Conservation (phyloP, 495 filamentous ascomycete species). For the Saxispiralis lemnorum region DNA sequence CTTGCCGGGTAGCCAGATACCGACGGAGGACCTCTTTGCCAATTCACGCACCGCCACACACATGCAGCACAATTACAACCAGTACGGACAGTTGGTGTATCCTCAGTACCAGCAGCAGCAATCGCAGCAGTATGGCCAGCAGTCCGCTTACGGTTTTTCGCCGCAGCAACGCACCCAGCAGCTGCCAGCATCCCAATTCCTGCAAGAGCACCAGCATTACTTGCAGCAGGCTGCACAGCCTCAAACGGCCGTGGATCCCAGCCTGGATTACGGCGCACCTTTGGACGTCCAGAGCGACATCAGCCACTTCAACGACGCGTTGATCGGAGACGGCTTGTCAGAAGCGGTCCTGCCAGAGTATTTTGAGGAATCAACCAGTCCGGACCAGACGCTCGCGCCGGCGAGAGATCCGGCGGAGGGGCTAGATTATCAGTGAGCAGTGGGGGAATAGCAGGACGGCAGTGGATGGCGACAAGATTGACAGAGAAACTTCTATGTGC, state of each 20-base stretch:
- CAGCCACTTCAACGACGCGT: slow-evolving; percentile 10
- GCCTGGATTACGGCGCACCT: slow-evolving; percentile 3
- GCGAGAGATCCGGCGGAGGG: slow-evolving; percentile 6
- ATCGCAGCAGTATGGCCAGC: background rate
- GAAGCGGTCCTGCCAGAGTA: slow-evolving; percentile 1
- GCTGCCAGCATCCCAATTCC: background rate
- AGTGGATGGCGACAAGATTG: too few species aligned
- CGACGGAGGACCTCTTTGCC: slow-evolving; percentile 9
- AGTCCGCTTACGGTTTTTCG: background rate
- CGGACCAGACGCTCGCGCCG: background rate
- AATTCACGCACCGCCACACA: slow-evolving; percentile 7
- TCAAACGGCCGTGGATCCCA: slow-evolving; percentile 12
- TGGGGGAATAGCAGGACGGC: background rate
- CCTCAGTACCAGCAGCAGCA: slow-evolving; percentile 6
- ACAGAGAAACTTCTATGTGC: too few species aligned
- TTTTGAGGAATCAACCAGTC: slow-evolving; percentile 1
- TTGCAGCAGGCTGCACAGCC: slow-evolving; percentile 11
- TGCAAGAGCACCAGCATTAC: slow-evolving; percentile 10
- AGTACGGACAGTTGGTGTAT: slow-evolving; percentile 13
- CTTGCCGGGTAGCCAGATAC: slow-evolving; percentile 10
- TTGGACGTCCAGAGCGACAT: slow-evolving; percentile 1
- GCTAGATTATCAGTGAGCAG: slow-evolving; percentile 2
- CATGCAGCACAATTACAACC: slow-evolving; percentile 5
- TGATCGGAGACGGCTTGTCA: slow-evolving; percentile 4
- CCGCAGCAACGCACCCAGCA: background rate